Percentiles rank a stretch among this genome's conserved stretches.
phyloP scores from a whole-genome alignment of 2,329 filamentous ascomycete genomes.

The Pestalotiopsis sp. region DNA sequence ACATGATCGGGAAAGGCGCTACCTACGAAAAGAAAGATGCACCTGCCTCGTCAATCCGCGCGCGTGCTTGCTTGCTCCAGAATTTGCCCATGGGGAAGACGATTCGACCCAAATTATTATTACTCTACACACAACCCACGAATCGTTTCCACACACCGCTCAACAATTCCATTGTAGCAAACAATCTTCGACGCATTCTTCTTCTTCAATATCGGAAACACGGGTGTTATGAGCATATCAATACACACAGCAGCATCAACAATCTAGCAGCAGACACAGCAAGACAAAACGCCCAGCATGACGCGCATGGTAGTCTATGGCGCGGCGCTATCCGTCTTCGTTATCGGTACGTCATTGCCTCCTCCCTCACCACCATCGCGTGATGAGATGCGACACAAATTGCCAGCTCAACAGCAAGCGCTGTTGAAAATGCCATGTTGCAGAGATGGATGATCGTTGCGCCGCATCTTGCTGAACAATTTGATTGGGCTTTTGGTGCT shows the following conservation, averaged over 20 bases:
- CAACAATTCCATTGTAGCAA: background rate
- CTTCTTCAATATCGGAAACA: background rate
- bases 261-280: background rate
- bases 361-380: background rate
- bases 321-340: slow-evolving; percentile 42
- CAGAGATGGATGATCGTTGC: background rate
- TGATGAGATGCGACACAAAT: background rate
- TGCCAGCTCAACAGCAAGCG: background rate
- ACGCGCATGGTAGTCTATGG: slow-evolving; percentile 45
- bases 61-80: background rate
- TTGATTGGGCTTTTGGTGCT: background rate
- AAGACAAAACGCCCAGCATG: slow-evolving; percentile 32
- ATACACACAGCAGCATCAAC: background rate
- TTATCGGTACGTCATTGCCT: slow-evolving; percentile 42
- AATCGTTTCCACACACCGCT: background rate
- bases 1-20: background rate
- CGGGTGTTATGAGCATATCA: slow-evolving; percentile 3
- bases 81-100: background rate
- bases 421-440: background rate
- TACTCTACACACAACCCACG: background rate
- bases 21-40: background rate
- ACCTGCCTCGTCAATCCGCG: background rate
- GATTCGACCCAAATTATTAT: background rate
- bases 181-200: background rate
- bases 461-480: background rate